Evolutionary conservation across 352 stramenopile genomes (phyloP), one percentile per base, ranked within the genome.

Genomic region (Globisporangium irregulare): DNA sequence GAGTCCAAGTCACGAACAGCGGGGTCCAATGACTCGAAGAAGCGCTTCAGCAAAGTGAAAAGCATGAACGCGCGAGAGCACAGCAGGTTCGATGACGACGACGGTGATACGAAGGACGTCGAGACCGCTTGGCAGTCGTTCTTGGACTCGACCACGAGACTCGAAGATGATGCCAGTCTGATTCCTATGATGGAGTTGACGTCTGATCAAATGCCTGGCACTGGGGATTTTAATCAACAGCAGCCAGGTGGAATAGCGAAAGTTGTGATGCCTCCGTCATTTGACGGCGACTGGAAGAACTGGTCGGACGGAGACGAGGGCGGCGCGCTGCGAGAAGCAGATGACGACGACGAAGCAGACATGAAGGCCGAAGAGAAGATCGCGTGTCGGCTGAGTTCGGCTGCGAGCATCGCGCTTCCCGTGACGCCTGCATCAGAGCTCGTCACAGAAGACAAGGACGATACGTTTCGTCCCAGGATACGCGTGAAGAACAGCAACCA

Each of bases 81-180:
- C 27, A 72, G 38, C 27, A 61, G 60, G 5, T 67, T 68, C 38
- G 77, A 85, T 41, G 76, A 90, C 22, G 82, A 86, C 18, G 79
- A 88, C 6, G 73, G 73, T n/a, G 80, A 90, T 66, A 90, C 75
- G 3, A 76, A 68, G 9, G 84, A 92, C 34, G 84, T 92, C 1
- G 80, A 90, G 53, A 59, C 62, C 1, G 84, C 82, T 22, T 92
- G 84, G 84, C 73, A 81, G 43, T 72, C 73, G 15, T 90, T 92
- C 54, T 69, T 92, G 43, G 81, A 90, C 59, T 78, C 79, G 27
- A 29, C 55, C 15, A 24, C 46, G 15, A 6, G 10, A 22, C 56
- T 59, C 4, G 54, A 71, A 18, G 32, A 15, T 34, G n/a, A n/a
- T 24, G 4, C 32, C 18, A 36, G 50, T 8, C 6, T 55, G 6